Conservation (phyloP, 148 eudicot genomes). For the Cornus suecica region DNA sequence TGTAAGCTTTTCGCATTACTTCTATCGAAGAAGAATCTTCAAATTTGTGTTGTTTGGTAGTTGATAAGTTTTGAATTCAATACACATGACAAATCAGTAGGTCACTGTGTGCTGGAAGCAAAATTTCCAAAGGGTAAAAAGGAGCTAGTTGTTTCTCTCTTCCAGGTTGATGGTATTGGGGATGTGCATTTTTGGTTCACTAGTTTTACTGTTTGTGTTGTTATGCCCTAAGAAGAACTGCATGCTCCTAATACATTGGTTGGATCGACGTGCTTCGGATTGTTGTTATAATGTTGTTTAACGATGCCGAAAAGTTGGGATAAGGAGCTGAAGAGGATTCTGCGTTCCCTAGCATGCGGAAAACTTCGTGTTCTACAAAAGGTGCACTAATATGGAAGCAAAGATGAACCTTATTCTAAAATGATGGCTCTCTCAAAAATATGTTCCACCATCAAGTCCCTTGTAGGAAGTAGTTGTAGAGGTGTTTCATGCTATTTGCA, state of each 20-base stretch:
- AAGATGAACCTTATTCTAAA: too few relatives aligned
- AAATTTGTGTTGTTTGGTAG: too few relatives aligned
- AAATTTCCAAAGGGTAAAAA: conserved; percentile 88
- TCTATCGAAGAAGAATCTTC: too few relatives aligned
- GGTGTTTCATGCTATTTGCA: too few relatives aligned
- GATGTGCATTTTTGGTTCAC: neutral
- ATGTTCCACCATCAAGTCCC: too few relatives aligned
- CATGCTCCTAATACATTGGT: conserved; percentile 8
- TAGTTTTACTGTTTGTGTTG: neutral
- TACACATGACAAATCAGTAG: too few relatives aligned
- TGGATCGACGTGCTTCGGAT: conserved; percentile 40
- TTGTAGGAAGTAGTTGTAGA: too few relatives aligned
- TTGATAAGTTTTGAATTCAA: too few relatives aligned
- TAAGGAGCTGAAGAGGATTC: conserved; percentile 84
- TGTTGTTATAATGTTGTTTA: conserved; percentile 91
- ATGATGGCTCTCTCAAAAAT: too few relatives aligned
- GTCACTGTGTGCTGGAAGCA: conserved; percentile 91
- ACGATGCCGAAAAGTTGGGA: conserved; percentile 88
- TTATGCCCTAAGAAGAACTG: neutral
- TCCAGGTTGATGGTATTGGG: conserved; percentile 65
- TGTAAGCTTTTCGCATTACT: too few relatives aligned
- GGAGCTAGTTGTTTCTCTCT: conserved; percentile 93
- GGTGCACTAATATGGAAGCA: conserved; percentile 37
- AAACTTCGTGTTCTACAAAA: conserved; percentile 93
- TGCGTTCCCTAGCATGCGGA: conserved; percentile 97